Evolutionary conservation across 768 basidiomycete species (phyloP), one percentile per base, ranked within the genome.

Genomic region (Suillus sp.): DNA sequence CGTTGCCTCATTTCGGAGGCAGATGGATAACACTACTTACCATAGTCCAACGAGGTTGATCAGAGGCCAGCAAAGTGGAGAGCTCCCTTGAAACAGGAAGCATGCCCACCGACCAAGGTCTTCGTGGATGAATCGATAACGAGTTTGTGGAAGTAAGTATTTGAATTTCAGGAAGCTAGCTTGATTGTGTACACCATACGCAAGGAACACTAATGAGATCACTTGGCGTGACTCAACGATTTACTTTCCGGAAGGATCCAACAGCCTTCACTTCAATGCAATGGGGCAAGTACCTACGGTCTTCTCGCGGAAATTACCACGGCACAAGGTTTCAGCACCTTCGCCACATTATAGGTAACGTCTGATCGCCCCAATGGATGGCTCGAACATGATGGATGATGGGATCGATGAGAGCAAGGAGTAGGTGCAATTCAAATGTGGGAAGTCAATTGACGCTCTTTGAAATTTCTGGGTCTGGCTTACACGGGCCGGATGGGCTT

Each of bases 1-100:
- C 56, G 27, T 57, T 57, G 56, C 25, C 34, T 57, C 56, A 57
- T 57, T 57, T 57, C 56, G 56, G 56, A 30, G 40, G 37, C 56
- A 57, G 56, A 57, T 57, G 38, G 56, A 57, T 40, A 57, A 40
- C 25, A 10, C 27, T 57, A 8, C 18, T 38, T 16, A 27, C 37
- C 16, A 2, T 38, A 10, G 10, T 38, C 18, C 37, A 57, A 57
- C 22, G 22, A 38, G 16, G 56, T 25, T 27, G 56, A 40, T 57
- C 25, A 38, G 18, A 27, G 16, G 27, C 37, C 37, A 57, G 27
- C 5, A 20, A 10, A 57, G 38, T 57, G 56, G 37, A 27, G 18
- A 38, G 25, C 18, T 40, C 14, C 10, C 38, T 38, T 37, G 35
- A 25, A 56, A 25, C 37, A 38, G 5, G 55, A 56, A 25, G 55